phyloP scores from a whole-genome alignment of 202 grass and related monocot species.

The Schoenoplectus tabernaemontani region DNA sequence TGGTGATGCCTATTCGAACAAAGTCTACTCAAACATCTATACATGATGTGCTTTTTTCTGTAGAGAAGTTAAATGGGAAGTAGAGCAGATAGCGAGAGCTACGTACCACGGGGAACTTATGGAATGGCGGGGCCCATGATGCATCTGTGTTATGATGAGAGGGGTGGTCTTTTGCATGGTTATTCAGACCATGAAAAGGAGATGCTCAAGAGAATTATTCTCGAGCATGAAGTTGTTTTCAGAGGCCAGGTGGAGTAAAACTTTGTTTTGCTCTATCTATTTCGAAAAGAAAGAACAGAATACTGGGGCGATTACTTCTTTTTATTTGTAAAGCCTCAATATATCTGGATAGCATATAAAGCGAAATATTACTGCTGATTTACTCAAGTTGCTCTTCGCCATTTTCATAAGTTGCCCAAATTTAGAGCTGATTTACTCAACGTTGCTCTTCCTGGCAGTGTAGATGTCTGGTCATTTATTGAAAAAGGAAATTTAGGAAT shows the following conservation, averaged over 20 bases:
- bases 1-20: background rate
- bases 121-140: constrained; percentile 32
- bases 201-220: constrained; percentile 68
- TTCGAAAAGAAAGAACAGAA: background rate
- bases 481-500: background rate
- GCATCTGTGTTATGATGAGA: constrained; percentile 51
- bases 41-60: constrained; percentile 20
- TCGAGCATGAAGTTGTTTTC: constrained; percentile 86
- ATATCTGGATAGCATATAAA: constrained; percentile 11
- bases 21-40: constrained; percentile 15
- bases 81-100: constrained; percentile 56
- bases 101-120: constrained; percentile 43
- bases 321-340: constrained; percentile 4
- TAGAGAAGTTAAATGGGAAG: constrained; percentile 52
- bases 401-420: constrained; percentile 18
- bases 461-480: background rate
- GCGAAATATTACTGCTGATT: constrained; percentile 2
- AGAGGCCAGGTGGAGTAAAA: constrained; percentile 54
- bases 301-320: constrained; percentile 11
- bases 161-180: constrained; percentile 18
- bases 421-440: background rate
- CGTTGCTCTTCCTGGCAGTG: background rate
- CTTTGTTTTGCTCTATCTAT: constrained; percentile 9
- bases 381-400: constrained; percentile 14
- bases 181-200: constrained; percentile 56